Percentiles rank a stretch among this genome's conserved stretches.
Conservation (phyloP, 345 rosid genomes). For the Syzygium oleosum region DNA sequence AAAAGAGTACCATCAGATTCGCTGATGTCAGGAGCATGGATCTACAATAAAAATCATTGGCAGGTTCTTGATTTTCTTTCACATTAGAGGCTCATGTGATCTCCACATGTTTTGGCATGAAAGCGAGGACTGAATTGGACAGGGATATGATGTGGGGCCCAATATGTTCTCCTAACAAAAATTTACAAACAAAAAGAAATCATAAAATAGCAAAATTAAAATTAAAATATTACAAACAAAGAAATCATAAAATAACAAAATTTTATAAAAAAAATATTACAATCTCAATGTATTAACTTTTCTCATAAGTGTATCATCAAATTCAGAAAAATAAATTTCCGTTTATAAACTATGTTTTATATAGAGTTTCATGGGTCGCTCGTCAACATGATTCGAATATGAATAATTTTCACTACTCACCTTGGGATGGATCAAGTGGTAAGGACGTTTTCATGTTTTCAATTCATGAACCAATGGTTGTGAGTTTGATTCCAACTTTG, state of each 20-base stretch:
- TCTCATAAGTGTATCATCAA: not conserved
- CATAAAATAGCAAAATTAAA: not conserved
- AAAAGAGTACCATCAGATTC: not conserved
- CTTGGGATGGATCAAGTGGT: not conserved
- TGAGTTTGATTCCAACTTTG: not conserved
- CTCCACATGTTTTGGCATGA: not conserved
- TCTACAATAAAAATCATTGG: not conserved
- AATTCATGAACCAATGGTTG: fast-evolving
- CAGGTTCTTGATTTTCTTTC: not conserved
- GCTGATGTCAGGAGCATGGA: not conserved
- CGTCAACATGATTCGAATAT: not conserved
- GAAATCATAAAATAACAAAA: not conserved
- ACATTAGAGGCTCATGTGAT: not conserved
- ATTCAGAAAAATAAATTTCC: not conserved
- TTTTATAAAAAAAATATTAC: not conserved
- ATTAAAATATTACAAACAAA: not conserved
- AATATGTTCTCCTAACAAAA: not conserved
- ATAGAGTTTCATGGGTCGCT: not conserved
- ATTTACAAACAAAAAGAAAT: not conserved
- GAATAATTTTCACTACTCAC: not conserved
- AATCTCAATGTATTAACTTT: not conserved
- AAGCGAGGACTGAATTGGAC: not conserved
- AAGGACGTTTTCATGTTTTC: not conserved
- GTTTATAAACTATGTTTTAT: not conserved
- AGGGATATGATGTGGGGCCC: not conserved